A percentile compares a stretch with the other conserved stretches of the same genome.
phyloP scores from a whole-genome alignment of 768 basidiomycete genomes.

The Tremella mesenterica region DNA sequence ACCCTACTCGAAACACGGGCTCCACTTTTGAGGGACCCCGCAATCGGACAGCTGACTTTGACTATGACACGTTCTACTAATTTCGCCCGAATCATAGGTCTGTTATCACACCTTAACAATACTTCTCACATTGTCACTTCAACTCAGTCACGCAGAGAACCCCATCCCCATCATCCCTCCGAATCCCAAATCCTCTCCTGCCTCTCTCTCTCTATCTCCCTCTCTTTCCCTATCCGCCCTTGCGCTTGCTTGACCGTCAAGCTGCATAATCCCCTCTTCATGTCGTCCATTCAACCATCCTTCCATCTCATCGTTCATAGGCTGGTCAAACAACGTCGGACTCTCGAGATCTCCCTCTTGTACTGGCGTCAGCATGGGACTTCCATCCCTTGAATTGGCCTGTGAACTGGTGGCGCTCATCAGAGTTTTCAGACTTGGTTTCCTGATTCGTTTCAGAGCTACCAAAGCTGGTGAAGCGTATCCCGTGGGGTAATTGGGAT shows the following conservation, averaged over 20 bases:
- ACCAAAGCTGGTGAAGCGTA: conserved; percentile 5
- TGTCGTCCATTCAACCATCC: conserved; percentile 10
- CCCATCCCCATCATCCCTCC: conserved; percentile 1
- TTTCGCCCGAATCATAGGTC: no score
- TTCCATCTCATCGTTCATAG: conserved; percentile 1
- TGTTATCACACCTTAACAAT: no score
- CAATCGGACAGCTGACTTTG: no score
- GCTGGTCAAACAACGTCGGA: conserved; percentile 2
- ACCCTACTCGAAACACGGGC: no score
- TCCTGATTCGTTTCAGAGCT: conserved; percentile 20
- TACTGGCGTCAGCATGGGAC: background rate
- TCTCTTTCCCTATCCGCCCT: background rate
- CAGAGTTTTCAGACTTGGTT: conserved; percentile 23
- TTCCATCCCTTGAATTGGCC: background rate
- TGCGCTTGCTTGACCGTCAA: no score
- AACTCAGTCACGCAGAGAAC: background rate
- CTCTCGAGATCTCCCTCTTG: background rate
- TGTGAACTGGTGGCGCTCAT: conserved; percentile 5
- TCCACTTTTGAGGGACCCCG: no score
- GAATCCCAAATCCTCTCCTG: background rate
- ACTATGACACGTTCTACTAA: no score
- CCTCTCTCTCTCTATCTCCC: background rate
- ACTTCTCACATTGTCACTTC: no score
- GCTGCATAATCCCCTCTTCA: background rate
- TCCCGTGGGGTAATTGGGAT: conserved; percentile 9